Percentiles rank a stretch among this genome's conserved stretches.
phyloP scores from a whole-genome alignment of 768 basidiomycete genomes.

The Trametes punicea region DNA sequence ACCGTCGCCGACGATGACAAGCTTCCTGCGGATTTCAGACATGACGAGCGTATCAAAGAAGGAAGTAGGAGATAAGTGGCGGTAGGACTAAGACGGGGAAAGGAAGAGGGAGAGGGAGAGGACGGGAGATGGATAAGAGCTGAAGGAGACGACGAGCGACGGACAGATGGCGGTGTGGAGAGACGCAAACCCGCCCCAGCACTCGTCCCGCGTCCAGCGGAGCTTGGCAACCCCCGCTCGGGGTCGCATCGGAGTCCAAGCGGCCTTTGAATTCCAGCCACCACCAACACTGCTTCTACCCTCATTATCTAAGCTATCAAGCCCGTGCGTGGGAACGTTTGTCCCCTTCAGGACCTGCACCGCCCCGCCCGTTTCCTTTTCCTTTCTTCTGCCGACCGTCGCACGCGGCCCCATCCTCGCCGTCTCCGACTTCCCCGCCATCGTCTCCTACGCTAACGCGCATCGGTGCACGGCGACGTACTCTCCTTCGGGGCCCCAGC shows the following conservation, averaged over 20 bases:
- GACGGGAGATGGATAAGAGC: slow-evolving; percentile 16
- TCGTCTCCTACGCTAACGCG: neutral
- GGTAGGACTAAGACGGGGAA: slow-evolving; percentile 1
- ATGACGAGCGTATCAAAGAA: slow-evolving; percentile 40
- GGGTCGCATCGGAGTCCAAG: neutral
- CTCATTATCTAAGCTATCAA: slow-evolving; percentile 16
- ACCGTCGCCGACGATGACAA: slow-evolving; percentile 98
- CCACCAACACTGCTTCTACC: neutral
- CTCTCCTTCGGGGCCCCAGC: slow-evolving; percentile 57
- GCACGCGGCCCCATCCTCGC: neutral
- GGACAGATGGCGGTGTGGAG: neutral
- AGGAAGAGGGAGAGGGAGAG: slow-evolving; percentile 9
- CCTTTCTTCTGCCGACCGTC: neutral
- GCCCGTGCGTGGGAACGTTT: slow-evolving; percentile 25
- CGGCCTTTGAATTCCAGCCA: slow-evolving; percentile 10
- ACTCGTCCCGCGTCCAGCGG: neutral
- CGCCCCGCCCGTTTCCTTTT: neutral
- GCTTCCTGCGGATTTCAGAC: slow-evolving; percentile 98
- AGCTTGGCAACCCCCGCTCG: no score
- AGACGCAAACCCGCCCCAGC: neutral
- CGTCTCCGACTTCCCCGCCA: neutral
- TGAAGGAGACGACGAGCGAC: slow-evolving; percentile 5
- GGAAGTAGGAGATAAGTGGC: neutral
- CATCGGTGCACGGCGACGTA: slow-evolving; percentile 42
- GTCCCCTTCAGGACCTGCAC: neutral